Percentiles rank a stretch among this genome's conserved stretches.
Evolutionary conservation across 2,329 filamentous ascomycete genomes (phyloP).

Genomic region (Neonectria magnoliae): DNA sequence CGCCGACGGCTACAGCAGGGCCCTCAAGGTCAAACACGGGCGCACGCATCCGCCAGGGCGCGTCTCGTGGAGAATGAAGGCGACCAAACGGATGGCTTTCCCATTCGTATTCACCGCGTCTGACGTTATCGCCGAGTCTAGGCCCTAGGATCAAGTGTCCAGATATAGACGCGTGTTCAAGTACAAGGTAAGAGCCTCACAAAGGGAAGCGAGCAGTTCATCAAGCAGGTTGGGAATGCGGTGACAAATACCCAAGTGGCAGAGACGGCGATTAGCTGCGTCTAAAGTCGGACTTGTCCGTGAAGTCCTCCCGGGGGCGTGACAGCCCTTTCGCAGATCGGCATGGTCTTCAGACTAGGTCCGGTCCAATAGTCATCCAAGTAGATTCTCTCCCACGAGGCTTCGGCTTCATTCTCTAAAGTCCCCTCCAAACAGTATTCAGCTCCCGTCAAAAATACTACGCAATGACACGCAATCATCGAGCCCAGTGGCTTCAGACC

Average conservation of each 20-base stretch:
- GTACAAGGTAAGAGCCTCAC: background rate
- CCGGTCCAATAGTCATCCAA: background rate
- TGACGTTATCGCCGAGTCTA: background rate
- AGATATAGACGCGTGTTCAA: conserved; percentile 12
- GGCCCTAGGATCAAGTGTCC: background rate
- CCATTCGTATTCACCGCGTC: background rate
- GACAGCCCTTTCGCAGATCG: background rate
- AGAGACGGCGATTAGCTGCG: background rate
- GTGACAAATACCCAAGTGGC: background rate
- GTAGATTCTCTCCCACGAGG: background rate
- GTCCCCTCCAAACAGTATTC: background rate
- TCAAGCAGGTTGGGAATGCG: background rate
- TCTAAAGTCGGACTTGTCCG: background rate
- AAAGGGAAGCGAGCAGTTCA: background rate
- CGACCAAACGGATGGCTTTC: background rate
- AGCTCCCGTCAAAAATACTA: background rate
- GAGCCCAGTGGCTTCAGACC: background rate
- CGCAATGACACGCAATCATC: background rate
- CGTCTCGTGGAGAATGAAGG: background rate
- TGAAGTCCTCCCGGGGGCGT: background rate
- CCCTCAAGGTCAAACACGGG: background rate
- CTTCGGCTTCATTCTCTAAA: background rate
- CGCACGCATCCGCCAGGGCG: background rate
- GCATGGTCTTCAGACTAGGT: background rate
- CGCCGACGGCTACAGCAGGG: background rate